Evolutionary conservation across 1,284 basidiomycete species (phyloP).

Genomic region (Pseudomicrostroma phylloplanum): DNA sequence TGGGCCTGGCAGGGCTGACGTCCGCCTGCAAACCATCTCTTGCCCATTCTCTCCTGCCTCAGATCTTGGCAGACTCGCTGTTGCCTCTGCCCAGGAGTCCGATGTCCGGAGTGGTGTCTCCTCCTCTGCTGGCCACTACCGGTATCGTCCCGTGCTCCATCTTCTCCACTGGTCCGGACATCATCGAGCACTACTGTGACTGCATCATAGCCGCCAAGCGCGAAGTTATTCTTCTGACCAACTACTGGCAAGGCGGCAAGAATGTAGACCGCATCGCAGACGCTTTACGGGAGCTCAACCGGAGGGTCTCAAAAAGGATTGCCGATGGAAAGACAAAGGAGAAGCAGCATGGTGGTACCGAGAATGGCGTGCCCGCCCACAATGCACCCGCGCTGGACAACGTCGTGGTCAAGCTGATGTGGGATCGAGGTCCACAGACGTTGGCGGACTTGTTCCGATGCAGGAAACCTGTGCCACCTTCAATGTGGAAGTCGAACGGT

Average conservation of each 20-base stretch:
- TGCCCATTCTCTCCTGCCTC: not conserved
- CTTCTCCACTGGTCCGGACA: conserved; percentile 48
- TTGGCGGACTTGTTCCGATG: conserved; percentile 44
- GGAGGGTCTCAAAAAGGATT: conserved; percentile 19
- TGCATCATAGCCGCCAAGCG: conserved; percentile 44
- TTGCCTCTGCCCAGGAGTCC: conserved; percentile 35
- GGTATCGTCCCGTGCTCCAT: conserved; percentile 46
- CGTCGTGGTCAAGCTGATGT: conserved; percentile 48
- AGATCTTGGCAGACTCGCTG: conserved; percentile 44
- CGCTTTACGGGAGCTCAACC: conserved; percentile 41
- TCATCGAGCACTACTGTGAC: conserved; percentile 49
- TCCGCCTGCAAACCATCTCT: too few species aligned
- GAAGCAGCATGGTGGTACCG: not conserved
- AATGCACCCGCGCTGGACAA: conserved; percentile 22
- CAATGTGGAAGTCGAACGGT: conserved; percentile 43
- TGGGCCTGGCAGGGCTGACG: too few species aligned
- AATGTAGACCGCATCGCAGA: conserved; percentile 46
- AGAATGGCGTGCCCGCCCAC: not conserved
- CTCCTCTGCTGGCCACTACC: conserved; percentile 44
- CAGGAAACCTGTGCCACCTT: conserved; percentile 37
- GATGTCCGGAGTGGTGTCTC: conserved; percentile 46
- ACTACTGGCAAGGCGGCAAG: conserved; percentile 49
- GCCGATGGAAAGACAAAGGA: conserved; percentile 15
- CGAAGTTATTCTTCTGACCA: conserved; percentile 48
- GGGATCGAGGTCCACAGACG: conserved; percentile 47